A percentile compares a stretch with the other conserved stretches of the same genome.
These are phyloP conservation scores for Aspergillus sergii DNA, from an alignment of 2,329 filamentous ascomycete species.

Conservation along the genomic window DNA sequence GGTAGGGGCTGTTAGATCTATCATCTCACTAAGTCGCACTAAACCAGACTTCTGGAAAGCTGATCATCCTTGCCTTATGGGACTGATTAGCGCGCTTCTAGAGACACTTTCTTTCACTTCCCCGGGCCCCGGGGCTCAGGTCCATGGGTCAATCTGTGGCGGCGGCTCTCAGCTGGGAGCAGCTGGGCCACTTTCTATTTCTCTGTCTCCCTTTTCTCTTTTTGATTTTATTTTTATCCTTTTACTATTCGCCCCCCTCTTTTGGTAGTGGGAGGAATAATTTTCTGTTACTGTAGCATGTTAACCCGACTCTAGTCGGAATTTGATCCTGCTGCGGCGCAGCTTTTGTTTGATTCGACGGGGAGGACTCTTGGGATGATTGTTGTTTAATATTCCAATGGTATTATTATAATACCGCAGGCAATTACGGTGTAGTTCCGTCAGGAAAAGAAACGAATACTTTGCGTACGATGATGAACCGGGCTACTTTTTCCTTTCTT, in stretches of 20 bases:
- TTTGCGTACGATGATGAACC: slow-evolving; percentile 7
- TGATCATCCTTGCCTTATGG: slow-evolving; percentile 38
- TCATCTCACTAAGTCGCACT: slow-evolving; percentile 39
- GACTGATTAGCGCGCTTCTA: slow-evolving; percentile 34
- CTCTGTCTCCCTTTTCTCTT: slow-evolving; percentile 12
- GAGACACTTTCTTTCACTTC: slow-evolving; percentile 32
- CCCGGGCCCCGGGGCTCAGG: slow-evolving; percentile 38
- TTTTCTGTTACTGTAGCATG: background rate
- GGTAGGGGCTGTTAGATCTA: slow-evolving; percentile 35
- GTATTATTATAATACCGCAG: background rate
- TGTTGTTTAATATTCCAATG: background rate
- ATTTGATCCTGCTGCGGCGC: slow-evolving; percentile 17
- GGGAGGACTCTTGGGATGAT: slow-evolving; percentile 2
- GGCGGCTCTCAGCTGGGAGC: slow-evolving; percentile 21
- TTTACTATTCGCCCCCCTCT: slow-evolving; percentile 22
- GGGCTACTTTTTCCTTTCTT: slow-evolving; percentile 12
- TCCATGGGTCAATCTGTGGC: slow-evolving; percentile 31
- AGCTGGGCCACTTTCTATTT: slow-evolving; percentile 19
- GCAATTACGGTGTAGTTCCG: background rate
- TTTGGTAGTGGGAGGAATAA: background rate
- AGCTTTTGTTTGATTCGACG: slow-evolving; percentile 14
- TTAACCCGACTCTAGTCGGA: slow-evolving; percentile 10
- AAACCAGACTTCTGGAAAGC: slow-evolving; percentile 39
- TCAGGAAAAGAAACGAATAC: slow-evolving; percentile 9
- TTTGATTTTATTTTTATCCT: slow-evolving; percentile 6